A percentile compares a stretch with the other conserved stretches of the same genome.
Conservation (phyloP, 768 basidiomycete species). For the Rickenella mellea region DNA sequence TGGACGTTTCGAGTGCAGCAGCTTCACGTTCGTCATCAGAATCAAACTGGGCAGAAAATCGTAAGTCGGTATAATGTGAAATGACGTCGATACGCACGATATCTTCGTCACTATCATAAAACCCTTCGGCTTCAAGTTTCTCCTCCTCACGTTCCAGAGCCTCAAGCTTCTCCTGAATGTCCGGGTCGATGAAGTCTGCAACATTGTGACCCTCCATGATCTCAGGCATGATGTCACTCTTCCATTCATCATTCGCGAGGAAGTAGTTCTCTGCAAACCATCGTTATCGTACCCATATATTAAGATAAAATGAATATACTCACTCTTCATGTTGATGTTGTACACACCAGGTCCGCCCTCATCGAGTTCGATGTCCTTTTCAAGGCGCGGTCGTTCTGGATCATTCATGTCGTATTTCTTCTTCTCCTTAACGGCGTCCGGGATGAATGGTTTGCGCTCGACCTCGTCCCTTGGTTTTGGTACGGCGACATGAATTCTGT, state of each 20-base stretch:
- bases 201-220: slow-evolving; percentile 98
- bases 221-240: slow-evolving; percentile 94
- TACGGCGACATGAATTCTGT: slow-evolving; percentile 92
- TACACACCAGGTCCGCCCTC: slow-evolving; percentile 88
- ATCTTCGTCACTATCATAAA: slow-evolving; percentile 85
- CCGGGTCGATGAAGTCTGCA: slow-evolving; percentile 97
- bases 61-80: no score
- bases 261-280: slow-evolving; percentile 74
- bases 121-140: slow-evolving; percentile 86
- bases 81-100: slow-evolving; percentile 45
- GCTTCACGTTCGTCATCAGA: slow-evolving; percentile 77
- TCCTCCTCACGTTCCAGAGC: slow-evolving; percentile 97
- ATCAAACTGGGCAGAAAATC: slow-evolving; percentile 1
- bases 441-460: slow-evolving; percentile 80
- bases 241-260: slow-evolving; percentile 87
- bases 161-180: slow-evolving; percentile 94
- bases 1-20: slow-evolving; percentile 44
- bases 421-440: slow-evolving; percentile 67
- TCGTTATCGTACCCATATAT: slow-evolving; percentile 1
- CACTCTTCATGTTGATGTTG: slow-evolving; percentile 85
- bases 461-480: slow-evolving; percentile 89
- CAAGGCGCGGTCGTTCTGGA: slow-evolving; percentile 62
- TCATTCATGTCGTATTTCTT: slow-evolving; percentile 84
- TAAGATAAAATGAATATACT: slow-evolving; percentile 17
- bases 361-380: slow-evolving; percentile 76